Base-by-base conservation (phyloP, 2,329 filamentous ascomycete genomes). In the Huntiella omanensis region DNA sequence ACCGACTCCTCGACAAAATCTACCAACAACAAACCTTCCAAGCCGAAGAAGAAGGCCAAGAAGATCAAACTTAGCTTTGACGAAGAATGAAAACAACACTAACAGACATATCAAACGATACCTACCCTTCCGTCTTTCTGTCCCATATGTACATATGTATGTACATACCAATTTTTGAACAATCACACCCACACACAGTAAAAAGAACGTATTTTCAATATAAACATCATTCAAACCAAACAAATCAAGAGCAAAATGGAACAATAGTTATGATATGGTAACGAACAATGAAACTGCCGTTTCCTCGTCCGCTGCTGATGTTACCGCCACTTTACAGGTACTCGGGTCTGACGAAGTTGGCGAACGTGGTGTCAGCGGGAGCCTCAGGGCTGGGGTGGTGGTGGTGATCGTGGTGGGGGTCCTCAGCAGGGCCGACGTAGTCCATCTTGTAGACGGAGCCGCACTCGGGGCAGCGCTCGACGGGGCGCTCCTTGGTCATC, bases 371-470 rank as follows among this genome's bases (percentile, higher is more conserved):
- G 34, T 49, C 48, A n/a, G 19, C 48, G 8, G 48, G 48, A 62
- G 86, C 84, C 68, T 93, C 85, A 64, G 80, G 75, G 62, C 76
- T 71, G 60, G 75, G 75, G 59, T 77, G 71, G 58, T 65, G 64
- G 61, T 70, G 64, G 61, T 71, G 61, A 62, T 66, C 57, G 53
- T 56, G 55, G 62, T 83, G 74, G 58, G 70, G 66, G 62, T 87
- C 79, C 54, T 91, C 82, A 60, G 78, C 63, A 44, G 86, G 78
- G 52, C 91, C 91, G 54, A 94, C 68, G 66, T 94, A 98, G 62
- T 95, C 81, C 83, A 96, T 91, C 80, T 94, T 92, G 73, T 93
- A 87, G 55, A 91, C 84, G 63, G 78, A 84, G 56, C 91, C 91
- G 68, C 91, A 98, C 73, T 98, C 91, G 60, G 78, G 78, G 78